These are phyloP conservation scores for Yamadazyma dushanensis DNA, from an alignment of 1,139 yeast species.

Conservation along the genomic window DNA sequence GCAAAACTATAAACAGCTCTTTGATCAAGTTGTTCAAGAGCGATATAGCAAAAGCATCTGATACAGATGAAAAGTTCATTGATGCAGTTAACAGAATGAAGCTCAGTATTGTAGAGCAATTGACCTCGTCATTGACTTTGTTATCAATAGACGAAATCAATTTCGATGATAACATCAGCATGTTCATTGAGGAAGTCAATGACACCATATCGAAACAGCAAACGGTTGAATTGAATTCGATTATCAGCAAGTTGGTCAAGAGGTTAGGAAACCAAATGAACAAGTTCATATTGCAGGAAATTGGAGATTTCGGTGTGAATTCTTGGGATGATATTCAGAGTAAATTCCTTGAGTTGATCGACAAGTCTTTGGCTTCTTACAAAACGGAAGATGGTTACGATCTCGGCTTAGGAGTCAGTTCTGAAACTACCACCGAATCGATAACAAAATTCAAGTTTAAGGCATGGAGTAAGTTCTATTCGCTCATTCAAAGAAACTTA, in stretches of 20 bases:
- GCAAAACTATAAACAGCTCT: constrained; percentile 20
- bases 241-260: constrained; percentile 38
- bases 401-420: constrained; percentile 62
- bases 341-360: constrained; percentile 45
- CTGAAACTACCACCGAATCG: constrained; percentile 41
- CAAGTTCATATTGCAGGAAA: constrained; percentile 38
- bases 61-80: constrained; percentile 20
- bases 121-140: constrained; percentile 9
- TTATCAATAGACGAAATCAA: constrained; percentile 15
- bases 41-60: constrained; percentile 20
- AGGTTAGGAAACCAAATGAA: constrained; percentile 39
- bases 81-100: constrained; percentile 16
- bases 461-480: constrained; percentile 68
- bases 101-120: constrained; percentile 5
- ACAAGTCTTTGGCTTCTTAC: constrained; percentile 22
- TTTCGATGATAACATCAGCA: constrained; percentile 15
- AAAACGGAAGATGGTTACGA: constrained; percentile 38
- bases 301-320: constrained; percentile 44
- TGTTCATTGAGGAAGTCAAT: constrained; percentile 23
- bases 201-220: constrained; percentile 39
- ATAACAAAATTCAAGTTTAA: constrained; percentile 45
- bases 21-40: constrained; percentile 19
- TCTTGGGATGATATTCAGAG: constrained; percentile 64
- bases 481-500: constrained; percentile 56
- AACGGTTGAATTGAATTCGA: constrained; percentile 42